These are phyloP conservation scores for Maudiozyma serrabonitensis DNA, from an alignment of 805 yeast genomes.

Conservation along the genomic window DNA sequence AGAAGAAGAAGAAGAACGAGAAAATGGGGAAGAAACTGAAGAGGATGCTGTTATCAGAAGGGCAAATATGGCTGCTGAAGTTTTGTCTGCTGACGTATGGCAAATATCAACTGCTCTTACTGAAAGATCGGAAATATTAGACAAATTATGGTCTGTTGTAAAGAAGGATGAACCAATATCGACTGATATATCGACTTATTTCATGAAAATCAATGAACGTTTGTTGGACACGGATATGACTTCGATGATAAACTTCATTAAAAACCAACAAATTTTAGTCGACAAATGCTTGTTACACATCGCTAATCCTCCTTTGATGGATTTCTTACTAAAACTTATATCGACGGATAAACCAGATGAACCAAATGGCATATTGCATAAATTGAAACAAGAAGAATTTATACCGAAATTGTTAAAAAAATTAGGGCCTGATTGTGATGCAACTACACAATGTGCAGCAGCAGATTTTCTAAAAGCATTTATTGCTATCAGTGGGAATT, in stretches of 20 bases:
- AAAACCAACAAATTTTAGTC: conserved; percentile 60
- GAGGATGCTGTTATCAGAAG: conserved; percentile 33
- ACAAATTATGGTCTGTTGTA: conserved; percentile 69
- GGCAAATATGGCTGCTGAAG: conserved; percentile 76
- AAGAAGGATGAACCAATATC: conserved; percentile 60
- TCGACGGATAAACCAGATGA: conserved; percentile 87
- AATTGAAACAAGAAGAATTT: conserved; percentile 60
- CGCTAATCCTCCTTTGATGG: conserved; percentile 92
- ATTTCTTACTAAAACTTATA: conserved; percentile 76
- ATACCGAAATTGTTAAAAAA: conserved; percentile 64
- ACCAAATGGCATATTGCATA: conserved; percentile 78
- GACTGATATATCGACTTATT: conserved; percentile 72
- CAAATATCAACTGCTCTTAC: conserved; percentile 82
- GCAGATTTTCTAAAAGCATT: conserved; percentile 93
- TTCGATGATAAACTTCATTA: conserved; percentile 61
- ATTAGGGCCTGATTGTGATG: conserved; percentile 55
- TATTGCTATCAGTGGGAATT: conserved; percentile 88
- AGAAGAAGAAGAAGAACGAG: conserved; percentile 15
- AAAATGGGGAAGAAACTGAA: conserved; percentile 31
- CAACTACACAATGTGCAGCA: conserved; percentile 82
- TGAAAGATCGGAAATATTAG: conserved; percentile 57
- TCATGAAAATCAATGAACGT: conserved; percentile 87
- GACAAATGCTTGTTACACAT: conserved; percentile 75
- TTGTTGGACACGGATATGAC: conserved; percentile 81
- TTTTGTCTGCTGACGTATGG: conserved; percentile 89